phyloP scores from a whole-genome alignment of 495 filamentous ascomycete genomes.

The Xylaria scruposa region DNA sequence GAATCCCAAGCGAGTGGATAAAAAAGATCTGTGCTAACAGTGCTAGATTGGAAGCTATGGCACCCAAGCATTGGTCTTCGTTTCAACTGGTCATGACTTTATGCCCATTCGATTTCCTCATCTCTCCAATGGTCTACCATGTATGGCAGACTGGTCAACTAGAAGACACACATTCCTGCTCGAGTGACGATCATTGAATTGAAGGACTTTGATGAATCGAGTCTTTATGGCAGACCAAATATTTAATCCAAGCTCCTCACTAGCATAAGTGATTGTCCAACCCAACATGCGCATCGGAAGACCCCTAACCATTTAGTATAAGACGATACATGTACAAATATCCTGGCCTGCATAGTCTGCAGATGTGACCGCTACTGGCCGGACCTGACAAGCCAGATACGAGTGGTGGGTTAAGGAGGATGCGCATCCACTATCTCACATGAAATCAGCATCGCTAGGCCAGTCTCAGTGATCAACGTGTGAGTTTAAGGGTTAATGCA shows the following conservation, averaged over 20 bases:
- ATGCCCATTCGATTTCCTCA: slow-evolving; percentile 2
- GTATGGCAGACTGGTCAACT: too few species aligned
- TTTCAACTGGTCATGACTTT: slow-evolving; percentile 4
- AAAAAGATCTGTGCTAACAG: slow-evolving; percentile 17
- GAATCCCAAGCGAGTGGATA: slow-evolving; percentile 6
- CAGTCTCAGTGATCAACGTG: slow-evolving; percentile 42
- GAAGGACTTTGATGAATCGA: not conserved
- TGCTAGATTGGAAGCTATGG: slow-evolving; percentile 21
- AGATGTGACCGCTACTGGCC: slow-evolving; percentile 21
- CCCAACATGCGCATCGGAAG: slow-evolving; percentile 3
- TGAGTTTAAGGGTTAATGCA: slow-evolving; percentile 37
- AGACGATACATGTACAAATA: slow-evolving; percentile 14
- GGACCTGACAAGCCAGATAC: slow-evolving; percentile 13
- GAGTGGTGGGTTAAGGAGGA: slow-evolving; percentile 26
- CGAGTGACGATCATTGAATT: not conserved
- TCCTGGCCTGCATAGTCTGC: slow-evolving; percentile 4
- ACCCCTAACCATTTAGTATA: slow-evolving; percentile 15
- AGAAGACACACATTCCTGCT: not conserved
- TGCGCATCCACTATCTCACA: slow-evolving; percentile 28
- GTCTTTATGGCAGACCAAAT: not conserved
- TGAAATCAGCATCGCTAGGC: slow-evolving; percentile 27
- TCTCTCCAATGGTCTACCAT: not conserved
- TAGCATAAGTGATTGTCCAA: slow-evolving; percentile 2
- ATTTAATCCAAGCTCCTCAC: not conserved
- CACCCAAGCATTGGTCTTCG: slow-evolving; percentile 7